Conservation (phyloP, 768 basidiomycete species). For the Mycena kentingensis region DNA sequence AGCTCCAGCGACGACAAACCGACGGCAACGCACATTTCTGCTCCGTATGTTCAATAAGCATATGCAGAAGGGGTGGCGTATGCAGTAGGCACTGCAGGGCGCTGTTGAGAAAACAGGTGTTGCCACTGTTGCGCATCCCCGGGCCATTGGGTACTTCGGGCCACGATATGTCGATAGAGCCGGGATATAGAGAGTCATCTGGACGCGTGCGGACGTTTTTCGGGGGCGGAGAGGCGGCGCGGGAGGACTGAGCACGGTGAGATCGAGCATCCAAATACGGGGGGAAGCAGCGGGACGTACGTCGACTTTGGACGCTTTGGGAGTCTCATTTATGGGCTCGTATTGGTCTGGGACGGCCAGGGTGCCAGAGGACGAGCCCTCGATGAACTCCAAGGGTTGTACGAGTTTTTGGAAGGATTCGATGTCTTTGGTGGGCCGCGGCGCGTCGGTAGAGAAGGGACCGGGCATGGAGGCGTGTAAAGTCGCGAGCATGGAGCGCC, state of each 20-base stretch:
- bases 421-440: constrained; percentile 64
- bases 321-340: constrained; percentile 74
- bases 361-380: constrained; percentile 79
- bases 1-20: constrained; percentile 1
- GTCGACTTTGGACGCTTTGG: constrained; percentile 51
- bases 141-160: constrained; percentile 51
- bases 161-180: constrained; percentile 66
- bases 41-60: constrained; percentile 54
- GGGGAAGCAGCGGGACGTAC: constrained; percentile 44
- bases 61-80: constrained; percentile 80
- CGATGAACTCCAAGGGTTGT: constrained; percentile 78
- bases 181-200: constrained; percentile 46
- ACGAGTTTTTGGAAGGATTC: constrained; percentile 79
- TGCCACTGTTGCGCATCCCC: constrained; percentile 84
- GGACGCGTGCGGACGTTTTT: constrained; percentile 6
- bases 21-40: constrained; percentile 58
- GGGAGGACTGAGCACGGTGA: constrained; percentile 24
- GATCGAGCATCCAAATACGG: constrained; percentile 12
- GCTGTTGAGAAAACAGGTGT: constrained; percentile 96
- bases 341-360: constrained; percentile 75
- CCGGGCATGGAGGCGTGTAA: constrained; percentile 55
- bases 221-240: constrained; percentile 19
- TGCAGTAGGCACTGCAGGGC: constrained; percentile 91
- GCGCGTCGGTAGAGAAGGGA: constrained; percentile 56
- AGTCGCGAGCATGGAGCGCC: constrained; percentile 61